These are phyloP conservation scores for Bondarzewia mesenterica DNA, from an alignment of 1,284 basidiomycete species.

Conservation along the genomic window DNA sequence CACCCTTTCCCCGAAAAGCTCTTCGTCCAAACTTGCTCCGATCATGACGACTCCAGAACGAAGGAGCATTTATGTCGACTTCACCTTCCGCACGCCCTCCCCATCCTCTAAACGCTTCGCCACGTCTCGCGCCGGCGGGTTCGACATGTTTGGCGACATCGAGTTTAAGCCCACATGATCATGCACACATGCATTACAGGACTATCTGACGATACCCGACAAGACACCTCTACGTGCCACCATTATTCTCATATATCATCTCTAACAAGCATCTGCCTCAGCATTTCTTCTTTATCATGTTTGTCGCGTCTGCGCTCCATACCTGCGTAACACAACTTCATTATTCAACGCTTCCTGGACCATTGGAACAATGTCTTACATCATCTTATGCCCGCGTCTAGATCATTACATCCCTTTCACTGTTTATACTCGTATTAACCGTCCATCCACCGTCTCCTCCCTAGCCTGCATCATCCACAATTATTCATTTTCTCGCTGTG, in stretches of 20 bases:
- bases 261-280: constrained; percentile 7
- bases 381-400: neutral
- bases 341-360: neutral
- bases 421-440: neutral
- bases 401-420: neutral
- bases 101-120: constrained; percentile 43
- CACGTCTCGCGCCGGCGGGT: constrained; percentile 23
- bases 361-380: neutral
- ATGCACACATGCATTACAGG: neutral
- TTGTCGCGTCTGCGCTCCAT: no score
- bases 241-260: constrained; percentile 3
- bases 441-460: neutral
- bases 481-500: neutral
- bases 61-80: constrained; percentile 59
- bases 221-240: constrained; percentile 3
- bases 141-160: constrained; percentile 20
- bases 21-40: constrained; percentile 19
- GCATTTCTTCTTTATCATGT: no score
- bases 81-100: constrained; percentile 68
- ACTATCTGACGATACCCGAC: neutral
- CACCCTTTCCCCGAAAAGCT: constrained; percentile 10
- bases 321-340: constrained; percentile 7
- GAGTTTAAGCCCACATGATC: constrained; percentile 9
- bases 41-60: constrained; percentile 63
- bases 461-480: neutral